Evolutionary conservation across 257 asterid species (phyloP), one percentile per base, ranked within the genome.

Genomic region (Linderniella brevidens): DNA sequence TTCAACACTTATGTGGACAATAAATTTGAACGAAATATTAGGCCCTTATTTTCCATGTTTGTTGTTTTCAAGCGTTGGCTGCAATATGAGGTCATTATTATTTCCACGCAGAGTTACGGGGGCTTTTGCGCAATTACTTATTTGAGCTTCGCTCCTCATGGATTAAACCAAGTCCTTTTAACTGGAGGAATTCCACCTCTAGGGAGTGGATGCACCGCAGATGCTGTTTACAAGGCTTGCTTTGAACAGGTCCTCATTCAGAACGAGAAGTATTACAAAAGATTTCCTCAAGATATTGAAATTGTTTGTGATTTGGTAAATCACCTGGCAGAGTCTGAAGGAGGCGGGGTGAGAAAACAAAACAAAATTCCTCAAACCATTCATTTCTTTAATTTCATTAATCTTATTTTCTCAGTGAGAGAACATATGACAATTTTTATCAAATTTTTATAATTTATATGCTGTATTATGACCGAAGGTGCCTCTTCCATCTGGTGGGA

Each of bases 261-360:
- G 70, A 88, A 88, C 50, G 70, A 40, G 37, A 88, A 88, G 69
- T 88, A 78, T 63, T 80, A 80, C 68, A 46, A 54, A 72, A 74
- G 98, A 64, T 88, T 88, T 66, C 96, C 98, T 47, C 76, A 68
- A 59, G 98, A 88, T 69, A 50, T 73, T 64, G 68, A 66, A 49
- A 58, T 64, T 50, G 77, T 80, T 43, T 76, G 39, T 35, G 98
- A 81, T 57, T 67, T 80, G 48, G 83, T 88, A 43, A 78, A 68
- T 58, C 61, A 76, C 58, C 64, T 88, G 60, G 80, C 92, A 18
- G 83, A 70, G 48, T 69, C 81, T 50, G 95, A 82, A 60, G 95
- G 85, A 49, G 98, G 96, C 19, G 92, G 96, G 94, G 98, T 88
- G 65, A 66, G 95, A 49, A n/a, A n/a, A n/a, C n/a, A n/a, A n/a